Conservation (phyloP, 2,329 filamentous ascomycete species). For the Huntiella abstrusa region DNA sequence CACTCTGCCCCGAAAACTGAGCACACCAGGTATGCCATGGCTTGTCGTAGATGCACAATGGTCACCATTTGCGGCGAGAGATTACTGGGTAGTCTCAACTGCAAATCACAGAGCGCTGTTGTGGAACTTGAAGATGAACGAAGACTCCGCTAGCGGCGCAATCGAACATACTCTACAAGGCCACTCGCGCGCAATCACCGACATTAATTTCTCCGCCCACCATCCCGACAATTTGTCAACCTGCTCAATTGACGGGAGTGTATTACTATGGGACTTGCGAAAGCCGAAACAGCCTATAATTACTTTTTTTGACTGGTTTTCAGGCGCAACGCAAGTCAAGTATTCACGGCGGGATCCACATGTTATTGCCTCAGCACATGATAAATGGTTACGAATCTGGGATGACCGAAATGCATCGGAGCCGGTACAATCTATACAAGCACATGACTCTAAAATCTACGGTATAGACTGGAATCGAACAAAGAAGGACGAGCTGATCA, state of each 20-base stretch:
- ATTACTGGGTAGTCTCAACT: constrained; percentile 87
- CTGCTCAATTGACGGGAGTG: constrained; percentile 81
- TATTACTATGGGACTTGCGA: constrained; percentile 81
- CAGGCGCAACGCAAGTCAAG: constrained; percentile 86
- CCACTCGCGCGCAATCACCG: constrained; percentile 72
- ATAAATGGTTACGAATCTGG: constrained; percentile 76
- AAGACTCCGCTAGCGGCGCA: constrained; percentile 48
- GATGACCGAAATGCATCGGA: constrained; percentile 63
- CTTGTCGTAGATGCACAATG: constrained; percentile 91
- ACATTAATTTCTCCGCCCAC: constrained; percentile 90
- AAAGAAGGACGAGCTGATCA: constrained; percentile 51
- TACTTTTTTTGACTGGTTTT: constrained; percentile 83
- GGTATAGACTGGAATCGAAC: constrained; percentile 87
- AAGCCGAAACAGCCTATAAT: constrained; percentile 53
- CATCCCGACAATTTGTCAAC: constrained; percentile 79
- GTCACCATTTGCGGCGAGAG: constrained; percentile 77
- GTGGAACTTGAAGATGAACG: constrained; percentile 71
- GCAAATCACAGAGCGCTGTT: constrained; percentile 88
- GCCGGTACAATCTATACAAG: constrained; percentile 67
- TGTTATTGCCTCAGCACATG: constrained; percentile 77
- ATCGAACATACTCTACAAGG: constrained; percentile 80
- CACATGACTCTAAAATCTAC: constrained; percentile 85
- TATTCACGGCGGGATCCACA: constrained; percentile 80
- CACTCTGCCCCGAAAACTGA: constrained; percentile 64
- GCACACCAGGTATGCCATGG: constrained; percentile 75